A percentile compares a stretch with the other conserved stretches of the same genome.
Evolutionary conservation across 345 rosid genomes (phyloP).

Genomic region (Populus tremula): DNA sequence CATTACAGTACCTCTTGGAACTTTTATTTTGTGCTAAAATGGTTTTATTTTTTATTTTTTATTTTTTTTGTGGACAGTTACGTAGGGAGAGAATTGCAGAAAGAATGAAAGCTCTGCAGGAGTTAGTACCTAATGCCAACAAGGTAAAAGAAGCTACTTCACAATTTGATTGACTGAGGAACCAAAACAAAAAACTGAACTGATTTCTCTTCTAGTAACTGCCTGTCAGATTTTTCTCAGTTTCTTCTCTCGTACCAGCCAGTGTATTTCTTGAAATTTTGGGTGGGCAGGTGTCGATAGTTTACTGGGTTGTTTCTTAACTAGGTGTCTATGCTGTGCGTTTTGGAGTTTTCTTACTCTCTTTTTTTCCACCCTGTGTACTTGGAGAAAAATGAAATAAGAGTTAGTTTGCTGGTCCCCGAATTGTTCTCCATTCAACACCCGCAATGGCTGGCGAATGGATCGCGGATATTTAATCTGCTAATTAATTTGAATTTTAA

Average conservation of each 20-base stretch:
- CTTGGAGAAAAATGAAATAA: not conserved
- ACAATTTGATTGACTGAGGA: not conserved
- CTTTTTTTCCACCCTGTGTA: not conserved
- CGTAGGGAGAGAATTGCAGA: slow-evolving; percentile 97
- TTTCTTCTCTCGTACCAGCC: not conserved
- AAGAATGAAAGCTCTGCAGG: slow-evolving; percentile 97
- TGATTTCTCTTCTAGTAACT: not conserved
- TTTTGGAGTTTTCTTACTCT: not conserved
- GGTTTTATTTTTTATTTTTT: not conserved
- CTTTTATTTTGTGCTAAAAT: not conserved
- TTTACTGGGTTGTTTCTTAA: not conserved
- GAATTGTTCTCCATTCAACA: not conserved
- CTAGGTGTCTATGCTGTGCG: not conserved
- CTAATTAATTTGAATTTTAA: not conserved
- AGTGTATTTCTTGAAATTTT: not conserved
- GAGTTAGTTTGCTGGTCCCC: not conserved
- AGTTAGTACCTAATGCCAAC: slow-evolving; percentile 93
- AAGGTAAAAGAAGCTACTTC: slow-evolving; percentile 47
- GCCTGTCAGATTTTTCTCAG: not conserved
- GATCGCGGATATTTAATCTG: slow-evolving; percentile 12
- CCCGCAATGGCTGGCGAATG: slow-evolving; percentile 18
- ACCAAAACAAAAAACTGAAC: not conserved
- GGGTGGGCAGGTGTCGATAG: not conserved
- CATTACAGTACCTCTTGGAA: too few species aligned
- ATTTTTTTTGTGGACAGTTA: slow-evolving; percentile 41